A percentile compares a stretch with the other conserved stretches of the same genome.
Conservation (phyloP, 495 filamentous ascomycete genomes). For the Lasiosphaeriaceae sp. region DNA sequence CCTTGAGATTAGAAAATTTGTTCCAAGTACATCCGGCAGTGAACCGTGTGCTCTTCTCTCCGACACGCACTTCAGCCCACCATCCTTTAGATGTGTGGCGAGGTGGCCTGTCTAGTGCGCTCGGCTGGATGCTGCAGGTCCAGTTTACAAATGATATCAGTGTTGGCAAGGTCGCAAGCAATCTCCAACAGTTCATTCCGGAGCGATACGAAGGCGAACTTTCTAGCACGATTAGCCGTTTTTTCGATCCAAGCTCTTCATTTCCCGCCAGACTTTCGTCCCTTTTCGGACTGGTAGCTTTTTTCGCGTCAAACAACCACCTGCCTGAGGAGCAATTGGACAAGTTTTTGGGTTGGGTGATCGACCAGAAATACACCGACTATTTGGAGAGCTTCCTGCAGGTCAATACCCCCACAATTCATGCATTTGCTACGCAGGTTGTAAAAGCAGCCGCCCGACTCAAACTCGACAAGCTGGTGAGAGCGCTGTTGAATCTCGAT, state of each 20-base stretch:
- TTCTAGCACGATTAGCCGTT: neutral
- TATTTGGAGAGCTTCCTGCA: conserved; percentile 1
- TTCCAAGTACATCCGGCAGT: no score
- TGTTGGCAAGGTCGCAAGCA: neutral
- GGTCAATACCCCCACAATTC: conserved; percentile 1
- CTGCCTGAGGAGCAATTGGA: neutral
- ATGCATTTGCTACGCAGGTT: conserved; percentile 2
- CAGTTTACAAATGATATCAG: no score
- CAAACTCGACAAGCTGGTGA: neutral
- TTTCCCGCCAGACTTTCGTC: neutral
- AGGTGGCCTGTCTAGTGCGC: no score
- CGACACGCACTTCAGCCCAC: no score
- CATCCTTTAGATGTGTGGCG: no score
- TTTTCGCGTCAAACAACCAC: conserved; percentile 5
- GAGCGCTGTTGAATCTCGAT: neutral
- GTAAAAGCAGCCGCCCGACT: conserved; percentile 1
- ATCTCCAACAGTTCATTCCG: neutral
- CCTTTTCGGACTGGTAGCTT: conserved; percentile 1
- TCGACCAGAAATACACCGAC: neutral
- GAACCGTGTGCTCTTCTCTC: no score
- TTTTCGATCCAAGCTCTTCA: neutral
- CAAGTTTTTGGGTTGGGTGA: neutral
- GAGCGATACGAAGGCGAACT: conserved; percentile 6
- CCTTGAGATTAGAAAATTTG: no score
- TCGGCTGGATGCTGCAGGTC: neutral